Conservation (phyloP, 2,329 filamentous ascomycete species). For the Exserohilum rostratum region DNA sequence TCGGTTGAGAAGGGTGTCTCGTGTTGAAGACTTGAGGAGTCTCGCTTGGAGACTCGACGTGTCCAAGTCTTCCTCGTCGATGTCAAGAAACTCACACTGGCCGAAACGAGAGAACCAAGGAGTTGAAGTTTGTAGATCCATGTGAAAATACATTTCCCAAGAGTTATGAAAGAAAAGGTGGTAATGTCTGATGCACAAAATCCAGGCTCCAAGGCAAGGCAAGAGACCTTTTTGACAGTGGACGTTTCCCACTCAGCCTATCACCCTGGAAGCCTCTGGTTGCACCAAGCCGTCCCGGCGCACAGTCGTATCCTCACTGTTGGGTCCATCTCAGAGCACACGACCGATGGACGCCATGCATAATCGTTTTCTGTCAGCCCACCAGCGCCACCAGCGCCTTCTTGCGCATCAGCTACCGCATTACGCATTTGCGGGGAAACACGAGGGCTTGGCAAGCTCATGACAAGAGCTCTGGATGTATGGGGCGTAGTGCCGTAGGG, state of each 20-base stretch:
- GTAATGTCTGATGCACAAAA: not conserved
- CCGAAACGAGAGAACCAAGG: slow-evolving; percentile 27
- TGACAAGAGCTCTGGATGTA: slow-evolving; percentile 7
- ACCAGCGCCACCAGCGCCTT: slow-evolving; percentile 18
- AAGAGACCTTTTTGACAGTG: slow-evolving; percentile 15
- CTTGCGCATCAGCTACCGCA: slow-evolving; percentile 16
- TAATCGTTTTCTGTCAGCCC: slow-evolving; percentile 19
- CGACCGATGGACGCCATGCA: slow-evolving; percentile 21
- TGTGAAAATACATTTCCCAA: slow-evolving; percentile 22
- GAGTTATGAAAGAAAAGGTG: slow-evolving; percentile 1
- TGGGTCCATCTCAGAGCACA: slow-evolving; percentile 16
- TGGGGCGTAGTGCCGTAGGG: slow-evolving; percentile 11
- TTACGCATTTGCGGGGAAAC: slow-evolving; percentile 19
- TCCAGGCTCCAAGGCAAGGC: slow-evolving; percentile 11
- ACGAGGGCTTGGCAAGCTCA: slow-evolving; percentile 2
- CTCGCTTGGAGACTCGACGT: slow-evolving; percentile 34
- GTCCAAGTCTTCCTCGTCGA: slow-evolving; percentile 41
- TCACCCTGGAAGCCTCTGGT: slow-evolving; percentile 20
- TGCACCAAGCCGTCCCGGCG: slow-evolving; percentile 20
- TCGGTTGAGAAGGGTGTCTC: slow-evolving; percentile 26
- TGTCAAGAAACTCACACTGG: slow-evolving; percentile 38
- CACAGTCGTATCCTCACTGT: slow-evolving; percentile 21
- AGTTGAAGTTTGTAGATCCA: slow-evolving; percentile 19
- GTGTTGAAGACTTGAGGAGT: slow-evolving; percentile 27
- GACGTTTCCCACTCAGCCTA: slow-evolving; percentile 7